Evolutionary conservation across 208 protist genomes (phyloP).

Genomic region (Naegleria gruberi): DNA sequence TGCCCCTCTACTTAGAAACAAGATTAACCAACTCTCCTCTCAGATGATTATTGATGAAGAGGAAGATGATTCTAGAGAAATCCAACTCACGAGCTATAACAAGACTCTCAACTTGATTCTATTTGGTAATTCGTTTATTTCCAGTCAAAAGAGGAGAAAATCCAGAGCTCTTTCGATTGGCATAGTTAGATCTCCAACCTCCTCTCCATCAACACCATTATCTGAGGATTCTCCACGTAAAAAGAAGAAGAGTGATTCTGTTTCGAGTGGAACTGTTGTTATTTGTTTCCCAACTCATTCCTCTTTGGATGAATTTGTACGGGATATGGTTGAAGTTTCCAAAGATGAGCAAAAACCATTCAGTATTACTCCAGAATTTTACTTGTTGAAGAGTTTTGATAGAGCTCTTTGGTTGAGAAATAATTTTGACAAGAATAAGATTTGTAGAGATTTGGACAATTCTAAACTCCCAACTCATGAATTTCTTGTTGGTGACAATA

Average conservation of each 20-base stretch:
- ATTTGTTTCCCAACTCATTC: background rate
- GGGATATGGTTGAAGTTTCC: background rate
- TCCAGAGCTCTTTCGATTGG: background rate
- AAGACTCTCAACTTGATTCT: background rate
- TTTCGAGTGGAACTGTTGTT: background rate
- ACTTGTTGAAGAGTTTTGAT: conserved; percentile 8
- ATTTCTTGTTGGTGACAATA: background rate
- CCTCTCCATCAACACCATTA: background rate
- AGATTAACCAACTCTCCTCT: background rate
- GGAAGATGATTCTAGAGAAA: background rate
- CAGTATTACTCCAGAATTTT: background rate
- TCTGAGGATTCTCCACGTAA: background rate
- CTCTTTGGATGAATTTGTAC: background rate
- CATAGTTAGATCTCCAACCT: background rate
- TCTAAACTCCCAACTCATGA: background rate
- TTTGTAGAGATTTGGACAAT: background rate
- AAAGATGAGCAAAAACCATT: background rate
- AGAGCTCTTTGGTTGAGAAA: conserved; percentile 3
- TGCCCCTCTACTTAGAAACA: background rate
- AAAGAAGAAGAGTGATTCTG: background rate
- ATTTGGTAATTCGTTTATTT: background rate
- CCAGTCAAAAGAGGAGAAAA: background rate
- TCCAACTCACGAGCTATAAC: background rate
- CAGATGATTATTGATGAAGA: too few relatives aligned
- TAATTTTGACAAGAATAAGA: background rate